Evolutionary conservation across 176 grass and related monocot genomes (phyloP).

Genomic region (Oryza punctata): DNA sequence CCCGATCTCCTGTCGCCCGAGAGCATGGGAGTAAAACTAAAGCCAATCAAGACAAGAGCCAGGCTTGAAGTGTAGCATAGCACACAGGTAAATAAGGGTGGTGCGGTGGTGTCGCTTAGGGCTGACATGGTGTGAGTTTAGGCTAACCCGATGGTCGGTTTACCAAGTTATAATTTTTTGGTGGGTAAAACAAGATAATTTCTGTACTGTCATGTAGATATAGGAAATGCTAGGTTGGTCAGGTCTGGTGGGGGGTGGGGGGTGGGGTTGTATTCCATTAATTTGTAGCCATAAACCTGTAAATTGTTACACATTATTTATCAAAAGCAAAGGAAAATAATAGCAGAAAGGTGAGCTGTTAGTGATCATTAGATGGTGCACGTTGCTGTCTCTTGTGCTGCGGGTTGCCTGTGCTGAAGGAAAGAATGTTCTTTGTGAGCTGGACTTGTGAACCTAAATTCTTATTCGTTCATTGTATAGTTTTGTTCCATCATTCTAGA

Average conservation of each 20-base stretch:
- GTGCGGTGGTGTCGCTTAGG: slow-evolving; percentile 9
- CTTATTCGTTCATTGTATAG: slow-evolving; percentile 11
- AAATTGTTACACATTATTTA: slow-evolving; percentile 63
- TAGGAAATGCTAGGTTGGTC: slow-evolving; percentile 45
- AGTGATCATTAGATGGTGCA: slow-evolving; percentile 36
- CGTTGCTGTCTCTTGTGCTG: slow-evolving; percentile 11
- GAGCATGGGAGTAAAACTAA: slow-evolving; percentile 98
- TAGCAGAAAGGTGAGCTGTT: slow-evolving; percentile 49
- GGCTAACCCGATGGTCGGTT: slow-evolving; percentile 32
- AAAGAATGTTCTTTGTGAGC: slow-evolving; percentile 39
- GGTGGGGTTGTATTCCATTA: slow-evolving; percentile 49
- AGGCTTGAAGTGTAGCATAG: slow-evolving; percentile 75
- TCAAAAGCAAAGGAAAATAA: slow-evolving; percentile 61
- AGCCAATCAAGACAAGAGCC: slow-evolving; percentile 85
- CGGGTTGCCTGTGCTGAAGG: slow-evolving; percentile 17
- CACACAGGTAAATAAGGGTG: slow-evolving; percentile 5
- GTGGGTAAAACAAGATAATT: slow-evolving; percentile 32
- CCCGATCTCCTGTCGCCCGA: slow-evolving; percentile 88
- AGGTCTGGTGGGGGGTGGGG: slow-evolving; percentile 17
- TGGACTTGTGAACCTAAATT: slow-evolving; percentile 38
- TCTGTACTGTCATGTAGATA: slow-evolving; percentile 52
- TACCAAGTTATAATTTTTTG: slow-evolving; percentile 40
- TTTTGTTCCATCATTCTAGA: slow-evolving; percentile 32
- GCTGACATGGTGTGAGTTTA: slow-evolving; percentile 45
- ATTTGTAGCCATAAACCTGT: slow-evolving; percentile 56